Conservation (phyloP, 2,329 filamentous ascomycete species). For the Colletotrichum magnum region DNA sequence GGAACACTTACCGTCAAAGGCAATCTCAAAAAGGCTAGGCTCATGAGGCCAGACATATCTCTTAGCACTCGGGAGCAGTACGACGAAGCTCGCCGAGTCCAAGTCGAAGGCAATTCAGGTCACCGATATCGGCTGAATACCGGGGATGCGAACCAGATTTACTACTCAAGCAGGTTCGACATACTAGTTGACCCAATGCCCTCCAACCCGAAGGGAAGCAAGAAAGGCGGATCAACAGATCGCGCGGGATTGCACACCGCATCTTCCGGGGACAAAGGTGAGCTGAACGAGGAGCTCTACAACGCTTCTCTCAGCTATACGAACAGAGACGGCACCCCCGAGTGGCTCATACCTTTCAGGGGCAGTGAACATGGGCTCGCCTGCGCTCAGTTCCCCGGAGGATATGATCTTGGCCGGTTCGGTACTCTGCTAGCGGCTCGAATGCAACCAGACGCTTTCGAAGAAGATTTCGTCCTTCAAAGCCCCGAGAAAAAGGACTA, state of each 20-base stretch:
- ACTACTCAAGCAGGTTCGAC: too few relatives aligned
- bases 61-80: background rate
- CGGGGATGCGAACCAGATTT: too few relatives aligned
- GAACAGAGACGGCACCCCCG: background rate
- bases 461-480: background rate
- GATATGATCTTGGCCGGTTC: background rate
- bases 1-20: background rate
- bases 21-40: background rate
- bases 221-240: too few relatives aligned
- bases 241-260: too few relatives aligned
- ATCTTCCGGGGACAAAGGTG: too few relatives aligned
- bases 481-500: background rate
- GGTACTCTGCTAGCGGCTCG: background rate
- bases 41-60: background rate
- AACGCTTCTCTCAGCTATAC: background rate
- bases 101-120: background rate
- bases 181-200: too few relatives aligned
- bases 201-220: too few relatives aligned
- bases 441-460: background rate
- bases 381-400: background rate
- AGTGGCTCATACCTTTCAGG: background rate
- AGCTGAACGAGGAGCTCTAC: too few relatives aligned
- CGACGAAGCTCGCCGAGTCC: background rate
- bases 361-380: background rate
- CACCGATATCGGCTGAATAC: too few relatives aligned